Evolutionary conservation across 192 early-diverging fungal genomes (phyloP), one percentile per base, ranked within the genome.

Genomic region (Mortierella hygrophila): DNA sequence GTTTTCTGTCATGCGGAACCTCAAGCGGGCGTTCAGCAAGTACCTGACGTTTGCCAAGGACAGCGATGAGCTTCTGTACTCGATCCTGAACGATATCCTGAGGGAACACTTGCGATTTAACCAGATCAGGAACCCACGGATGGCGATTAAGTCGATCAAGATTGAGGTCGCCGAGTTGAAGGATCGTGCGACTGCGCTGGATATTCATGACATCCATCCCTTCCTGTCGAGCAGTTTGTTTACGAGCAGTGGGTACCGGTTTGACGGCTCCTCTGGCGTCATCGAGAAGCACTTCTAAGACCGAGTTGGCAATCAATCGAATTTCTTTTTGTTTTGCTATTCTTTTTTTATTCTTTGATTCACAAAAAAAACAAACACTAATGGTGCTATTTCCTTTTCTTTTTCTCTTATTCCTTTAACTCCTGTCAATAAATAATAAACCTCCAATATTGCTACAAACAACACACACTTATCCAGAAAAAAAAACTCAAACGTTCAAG

Each of bases 21-120:
- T 99, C 89, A 94, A 95, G 82, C 91, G 91, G 88, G 79, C 84
- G 9, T 99, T 99, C 88, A 91, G 91, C 91, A 95, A 95, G 88
- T 99, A 98, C 89, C 84, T 99, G 78, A 91, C 93, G 41, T 87
- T 91, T 35, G 89, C 94, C 10, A 92, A 93, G 63, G 97, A 99
- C 88, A 92, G 93, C 84, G 93, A 95, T 76, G 96, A 98, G 88
- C 89, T 97, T 46, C 88, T 98, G 69, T 92, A 94, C 60, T 94
- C 95, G 83, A 76, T 94, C 44, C 90, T 99, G 44, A 93, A 93
- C 11, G 91, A 94, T 70, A 88, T 97, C 49, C 89, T 95, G 44
- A 92, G 91, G 70, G 97, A 98, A 78, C 92, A 95, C 40, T 89
- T 96, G 83, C 92, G 93, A 40, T 94, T 96, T 79, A 89, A 94